phyloP scores from a whole-genome alignment of 192 early-diverging fungal genomes.

The Chytriomyces sp. region DNA sequence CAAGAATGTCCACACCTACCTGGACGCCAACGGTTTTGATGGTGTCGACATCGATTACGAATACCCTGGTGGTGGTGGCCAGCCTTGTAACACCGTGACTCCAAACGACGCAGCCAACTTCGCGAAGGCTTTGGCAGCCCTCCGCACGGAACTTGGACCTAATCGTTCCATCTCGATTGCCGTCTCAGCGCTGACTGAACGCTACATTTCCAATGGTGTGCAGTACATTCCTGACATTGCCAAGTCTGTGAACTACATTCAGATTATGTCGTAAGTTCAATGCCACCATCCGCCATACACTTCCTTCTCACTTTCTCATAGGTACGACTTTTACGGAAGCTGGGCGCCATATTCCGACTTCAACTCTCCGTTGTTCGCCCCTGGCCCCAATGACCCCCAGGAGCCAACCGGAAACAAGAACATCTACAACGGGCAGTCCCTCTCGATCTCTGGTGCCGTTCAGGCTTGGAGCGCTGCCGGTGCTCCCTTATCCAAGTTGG shows the following conservation, averaged over 20 bases:
- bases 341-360: slow-evolving; percentile 16
- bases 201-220: slow-evolving; percentile 5
- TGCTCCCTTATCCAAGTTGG: background rate
- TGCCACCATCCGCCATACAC: too few species aligned
- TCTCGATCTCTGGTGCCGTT: background rate
- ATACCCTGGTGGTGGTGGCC: slow-evolving; percentile 19
- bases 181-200: background rate
- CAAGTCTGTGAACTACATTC: slow-evolving; percentile 19
- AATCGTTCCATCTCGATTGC: slow-evolving; percentile 16
- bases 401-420: slow-evolving; percentile 15
- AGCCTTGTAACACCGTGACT: slow-evolving; percentile 10
- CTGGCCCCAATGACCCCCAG: slow-evolving; percentile 5
- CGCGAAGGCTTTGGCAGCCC: background rate
- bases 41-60: slow-evolving; percentile 18
- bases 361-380: slow-evolving; percentile 21
- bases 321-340: slow-evolving; percentile 30
- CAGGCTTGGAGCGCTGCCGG: slow-evolving; percentile 2
- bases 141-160: slow-evolving; percentile 18
- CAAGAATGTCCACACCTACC: slow-evolving; percentile 7
- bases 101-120: slow-evolving; percentile 7
- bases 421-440: background rate
- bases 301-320: too few species aligned
- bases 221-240: slow-evolving; percentile 1
- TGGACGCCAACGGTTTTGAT: slow-evolving; percentile 18
- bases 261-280: slow-evolving; percentile 27